Conservation (phyloP, 2,329 filamentous ascomycete genomes). For the Dactylellina parvicollis region DNA sequence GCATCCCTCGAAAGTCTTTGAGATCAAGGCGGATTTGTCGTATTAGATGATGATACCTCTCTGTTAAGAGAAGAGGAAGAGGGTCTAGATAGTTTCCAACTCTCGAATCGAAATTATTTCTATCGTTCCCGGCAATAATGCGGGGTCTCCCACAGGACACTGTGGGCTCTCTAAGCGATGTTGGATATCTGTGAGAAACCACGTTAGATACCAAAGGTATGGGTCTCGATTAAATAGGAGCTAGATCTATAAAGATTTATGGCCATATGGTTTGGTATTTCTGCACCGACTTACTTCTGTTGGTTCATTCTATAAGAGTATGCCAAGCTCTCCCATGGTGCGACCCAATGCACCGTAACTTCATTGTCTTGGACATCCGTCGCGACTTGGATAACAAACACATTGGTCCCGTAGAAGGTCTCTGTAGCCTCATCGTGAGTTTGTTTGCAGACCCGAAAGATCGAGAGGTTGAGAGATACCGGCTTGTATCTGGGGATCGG, state of each 20-base stretch:
- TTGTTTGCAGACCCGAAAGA: constrained; percentile 24
- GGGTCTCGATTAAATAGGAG: too few species aligned
- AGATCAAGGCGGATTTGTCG: constrained; percentile 23
- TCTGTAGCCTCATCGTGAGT: constrained; percentile 20
- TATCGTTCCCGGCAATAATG: too few species aligned
- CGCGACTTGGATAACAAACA: constrained; percentile 14
- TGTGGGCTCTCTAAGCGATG: too few species aligned
- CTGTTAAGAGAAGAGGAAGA: background rate
- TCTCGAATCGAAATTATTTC: too few species aligned
- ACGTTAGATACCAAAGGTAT: too few species aligned
- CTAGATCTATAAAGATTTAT: too few species aligned
- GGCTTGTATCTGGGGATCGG: constrained; percentile 6
- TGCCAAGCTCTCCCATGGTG: constrained; percentile 3
- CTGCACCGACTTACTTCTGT: too few species aligned
- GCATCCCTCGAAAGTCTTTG: constrained; percentile 5
- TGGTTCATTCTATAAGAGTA: background rate
- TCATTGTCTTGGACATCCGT: background rate
- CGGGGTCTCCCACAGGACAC: too few species aligned
- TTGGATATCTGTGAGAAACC: too few species aligned
- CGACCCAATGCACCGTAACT: background rate
- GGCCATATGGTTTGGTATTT: too few species aligned
- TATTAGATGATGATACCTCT: background rate
- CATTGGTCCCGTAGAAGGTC: constrained; percentile 18
- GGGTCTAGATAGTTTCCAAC: too few species aligned
- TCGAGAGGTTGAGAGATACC: background rate